Base-by-base conservation (phyloP, 139 green algal species). In the Closterium sp. region DNA sequence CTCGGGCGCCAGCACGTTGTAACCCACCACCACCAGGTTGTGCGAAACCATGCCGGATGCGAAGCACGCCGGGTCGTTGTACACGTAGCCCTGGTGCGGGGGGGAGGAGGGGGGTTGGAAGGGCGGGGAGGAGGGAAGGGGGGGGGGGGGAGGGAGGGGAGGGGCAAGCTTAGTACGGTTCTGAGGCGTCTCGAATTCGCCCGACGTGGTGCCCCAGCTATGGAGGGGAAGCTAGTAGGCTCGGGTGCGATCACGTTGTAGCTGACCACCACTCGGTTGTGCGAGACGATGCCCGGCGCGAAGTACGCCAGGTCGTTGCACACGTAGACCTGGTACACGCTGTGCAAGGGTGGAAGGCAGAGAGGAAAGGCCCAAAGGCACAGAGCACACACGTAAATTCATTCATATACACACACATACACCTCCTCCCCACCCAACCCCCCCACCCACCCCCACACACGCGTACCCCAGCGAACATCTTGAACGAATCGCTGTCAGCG, bases 171-270 rank as follows among this genome's bases (percentile, higher is more conserved):
- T n/a, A n/a, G n/a, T n/a, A n/a, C n/a, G n/a, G n/a, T n/a, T n/a
- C n/a, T n/a, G n/a, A n/a, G n/a, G n/a, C n/a, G n/a, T n/a, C 69
- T 97, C 98, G 1, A 94, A 35, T 89, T 98, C 97, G 84, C 97
- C 97, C 97, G 97, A 99, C 85, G 89, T 55, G 1, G 32, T 30
- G 25, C 97, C 97, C 98, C 98, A 99, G 8, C 93, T 96, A 95
- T 99, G 99, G 95, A 98, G 99, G 1, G 99, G 94, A 21, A 98
- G 96, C 96, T 96, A 99, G 96, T 98, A 99, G 69, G 90, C 21
- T 43, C 88, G 1, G 96, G 96, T 91, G 96, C 83, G 83, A 86
- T 9, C 83, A 86, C 85, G 85, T 31, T 94, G 85, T 88, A 91
- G 92, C 98, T 97, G 85, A 99, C 95, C 23, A 92, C 38, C 34